Evolutionary conservation across 1,284 basidiomycete genomes (phyloP).

Genomic region (Singerocomus rubriflavus): DNA sequence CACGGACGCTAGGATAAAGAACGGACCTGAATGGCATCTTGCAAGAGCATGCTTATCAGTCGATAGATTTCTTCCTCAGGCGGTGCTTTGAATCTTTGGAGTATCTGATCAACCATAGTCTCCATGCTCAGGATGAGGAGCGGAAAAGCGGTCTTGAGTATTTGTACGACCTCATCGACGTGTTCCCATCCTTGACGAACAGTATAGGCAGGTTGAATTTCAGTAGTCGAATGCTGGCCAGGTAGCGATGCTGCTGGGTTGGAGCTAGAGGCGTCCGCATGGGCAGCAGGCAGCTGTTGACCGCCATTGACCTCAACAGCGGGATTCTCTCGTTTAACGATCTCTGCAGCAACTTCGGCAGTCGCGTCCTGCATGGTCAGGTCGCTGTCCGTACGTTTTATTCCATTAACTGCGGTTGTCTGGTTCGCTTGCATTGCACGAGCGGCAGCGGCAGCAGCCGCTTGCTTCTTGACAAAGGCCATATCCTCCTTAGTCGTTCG

Average conservation of each 20-base stretch:
- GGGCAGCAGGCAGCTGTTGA: constrained; percentile 20
- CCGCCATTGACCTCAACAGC: constrained; percentile 18
- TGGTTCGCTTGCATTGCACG: constrained; percentile 30
- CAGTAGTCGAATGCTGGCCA: constrained; percentile 30
- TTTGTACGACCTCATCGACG: constrained; percentile 92
- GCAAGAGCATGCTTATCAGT: constrained; percentile 81
- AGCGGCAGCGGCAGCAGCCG: constrained; percentile 37
- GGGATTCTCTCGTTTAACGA: constrained; percentile 28
- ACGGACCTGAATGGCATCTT: constrained; percentile 63
- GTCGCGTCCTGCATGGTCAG: constrained; percentile 34
- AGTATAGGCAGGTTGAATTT: constrained; percentile 37
- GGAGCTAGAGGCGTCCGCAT: constrained; percentile 18
- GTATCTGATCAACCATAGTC: constrained; percentile 96
- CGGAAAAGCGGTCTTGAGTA: constrained; percentile 96
- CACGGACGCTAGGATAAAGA: neutral
- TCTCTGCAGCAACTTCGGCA: constrained; percentile 27
- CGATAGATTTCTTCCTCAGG: constrained; percentile 96
- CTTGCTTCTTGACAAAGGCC: constrained; percentile 48
- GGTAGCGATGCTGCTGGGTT: constrained; percentile 12
- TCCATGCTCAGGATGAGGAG: constrained; percentile 94
- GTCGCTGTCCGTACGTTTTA: constrained; percentile 31
- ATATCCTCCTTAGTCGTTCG: constrained; percentile 93
- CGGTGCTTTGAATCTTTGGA: constrained; percentile 86
- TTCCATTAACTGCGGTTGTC: constrained; percentile 22
- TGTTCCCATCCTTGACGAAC: constrained; percentile 83